Evolutionary conservation across 345 rosid genomes (phyloP).

Genomic region (Laguncularia racemosa): DNA sequence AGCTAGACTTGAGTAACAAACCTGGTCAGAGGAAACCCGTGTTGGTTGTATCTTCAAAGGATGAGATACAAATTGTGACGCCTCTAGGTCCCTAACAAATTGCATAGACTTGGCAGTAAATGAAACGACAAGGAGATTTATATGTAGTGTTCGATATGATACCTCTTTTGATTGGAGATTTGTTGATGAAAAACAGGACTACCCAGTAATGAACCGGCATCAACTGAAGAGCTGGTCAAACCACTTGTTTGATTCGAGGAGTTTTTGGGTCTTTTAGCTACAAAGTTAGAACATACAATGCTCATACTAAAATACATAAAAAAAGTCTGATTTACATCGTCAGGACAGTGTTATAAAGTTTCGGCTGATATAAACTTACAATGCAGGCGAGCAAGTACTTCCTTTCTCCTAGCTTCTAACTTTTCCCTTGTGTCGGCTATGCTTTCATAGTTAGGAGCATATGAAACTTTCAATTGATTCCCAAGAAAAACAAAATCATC

Average conservation of each 20-base stretch:
- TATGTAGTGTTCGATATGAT: not conserved
- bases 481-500: conserved; percentile 77
- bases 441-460: conserved; percentile 79
- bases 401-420: conserved; percentile 74
- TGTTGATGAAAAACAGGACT: conserved; percentile 8
- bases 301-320: not conserved
- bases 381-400: conserved; percentile 56
- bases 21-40: conserved; percentile 74
- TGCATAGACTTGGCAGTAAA: not conserved
- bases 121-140: not conserved
- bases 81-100: conserved; percentile 24
- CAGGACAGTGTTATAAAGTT: not conserved
- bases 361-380: conserved; percentile 25
- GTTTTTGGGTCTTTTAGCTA: conserved; percentile 44
- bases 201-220: conserved; percentile 17
- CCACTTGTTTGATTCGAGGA: conserved; percentile 12
- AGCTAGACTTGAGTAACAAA: conserved; percentile 7
- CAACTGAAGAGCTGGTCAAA: conserved; percentile 14
- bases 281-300: conserved; percentile 2
- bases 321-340: not conserved
- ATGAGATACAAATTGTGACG: conserved; percentile 22
- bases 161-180: conserved; percentile 5
- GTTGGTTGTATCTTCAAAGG: conserved; percentile 21
- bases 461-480: conserved; percentile 56
- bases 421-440: conserved; percentile 63